A percentile compares a stretch with the other conserved stretches of the same genome.
Evolutionary conservation across 148 eudicot genomes (phyloP).

Genomic region (Persicaria maculosa): DNA sequence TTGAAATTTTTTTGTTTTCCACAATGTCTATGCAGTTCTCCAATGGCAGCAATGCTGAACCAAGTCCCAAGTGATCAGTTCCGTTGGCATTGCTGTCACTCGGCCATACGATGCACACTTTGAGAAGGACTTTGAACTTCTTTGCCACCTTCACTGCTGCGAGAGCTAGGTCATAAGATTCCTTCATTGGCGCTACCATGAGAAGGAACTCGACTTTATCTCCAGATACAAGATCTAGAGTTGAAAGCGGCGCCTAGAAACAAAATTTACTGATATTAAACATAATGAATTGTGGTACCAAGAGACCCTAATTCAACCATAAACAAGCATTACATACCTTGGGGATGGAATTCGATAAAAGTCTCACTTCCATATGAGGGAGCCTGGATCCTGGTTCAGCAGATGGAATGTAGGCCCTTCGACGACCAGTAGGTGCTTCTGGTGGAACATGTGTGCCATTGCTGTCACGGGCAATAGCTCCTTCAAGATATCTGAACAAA

Average conservation of each 20-base stretch:
- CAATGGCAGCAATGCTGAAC: conserved; percentile 30
- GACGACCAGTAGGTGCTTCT: conserved; percentile 66
- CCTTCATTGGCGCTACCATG: conserved; percentile 55
- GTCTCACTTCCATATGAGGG: conserved; percentile 71
- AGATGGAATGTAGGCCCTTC: conserved; percentile 73
- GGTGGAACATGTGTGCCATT: conserved; percentile 20
- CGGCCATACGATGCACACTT: conserved; percentile 84
- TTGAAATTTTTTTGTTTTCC: conserved; percentile 35
- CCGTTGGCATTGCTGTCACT: conserved; percentile 11
- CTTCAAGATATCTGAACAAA: conserved; percentile 50
- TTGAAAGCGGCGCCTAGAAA: conserved; percentile 46
- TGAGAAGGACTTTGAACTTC: conserved; percentile 43
- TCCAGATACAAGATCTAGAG: conserved; percentile 64
- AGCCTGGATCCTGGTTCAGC: conserved; percentile 84
- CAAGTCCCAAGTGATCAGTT: conserved; percentile 18
- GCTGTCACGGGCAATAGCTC: conserved; percentile 53
- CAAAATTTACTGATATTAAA: background rate
- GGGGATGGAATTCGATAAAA: conserved; percentile 23
- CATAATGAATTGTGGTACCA: background rate
- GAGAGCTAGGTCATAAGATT: conserved; percentile 63
- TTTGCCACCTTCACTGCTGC: conserved; percentile 56
- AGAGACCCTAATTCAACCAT: background rate
- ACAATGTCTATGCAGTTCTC: conserved; percentile 39
- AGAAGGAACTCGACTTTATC: conserved; percentile 73
- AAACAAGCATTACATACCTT: conserved; percentile 36